Conservation (phyloP, 2,329 filamentous ascomycete genomes). For the Epichloe hybrida region DNA sequence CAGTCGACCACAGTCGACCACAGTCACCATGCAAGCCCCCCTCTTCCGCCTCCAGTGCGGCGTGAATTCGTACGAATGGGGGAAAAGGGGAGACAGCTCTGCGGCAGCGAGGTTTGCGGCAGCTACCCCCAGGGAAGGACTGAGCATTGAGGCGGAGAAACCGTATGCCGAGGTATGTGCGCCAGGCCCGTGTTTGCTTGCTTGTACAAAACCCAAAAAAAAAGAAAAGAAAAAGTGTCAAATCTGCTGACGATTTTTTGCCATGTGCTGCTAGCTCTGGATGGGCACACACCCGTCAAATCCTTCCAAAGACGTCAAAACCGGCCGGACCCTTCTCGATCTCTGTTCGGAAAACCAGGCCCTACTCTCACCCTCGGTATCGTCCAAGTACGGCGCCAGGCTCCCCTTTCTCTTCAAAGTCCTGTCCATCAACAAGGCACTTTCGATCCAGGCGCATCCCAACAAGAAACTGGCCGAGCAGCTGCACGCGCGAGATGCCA, state of each 20-base stretch:
- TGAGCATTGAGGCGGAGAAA: conserved; percentile 71
- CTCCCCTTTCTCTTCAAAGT: conserved; percentile 98
- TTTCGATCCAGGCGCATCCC: conserved; percentile 93
- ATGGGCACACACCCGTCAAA: conserved; percentile 98
- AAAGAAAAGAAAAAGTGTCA: no score
- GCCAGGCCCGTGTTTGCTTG: not conserved
- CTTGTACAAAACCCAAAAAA: not conserved
- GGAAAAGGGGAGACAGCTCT: conserved; percentile 70
- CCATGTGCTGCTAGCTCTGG: conserved; percentile 54
- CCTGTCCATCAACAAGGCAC: conserved; percentile 84
- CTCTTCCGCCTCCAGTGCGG: conserved; percentile 78
- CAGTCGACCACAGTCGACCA: not conserved
- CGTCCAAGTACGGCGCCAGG: conserved; percentile 62
- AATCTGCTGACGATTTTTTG: no score
- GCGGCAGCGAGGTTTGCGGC: conserved; percentile 82
- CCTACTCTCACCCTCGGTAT: conserved; percentile 61
- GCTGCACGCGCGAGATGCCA: conserved; percentile 71
- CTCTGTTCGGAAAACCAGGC: conserved; percentile 77
- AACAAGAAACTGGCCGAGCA: conserved; percentile 86
- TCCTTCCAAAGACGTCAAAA: conserved; percentile 77
- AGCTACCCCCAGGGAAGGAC: conserved; percentile 64
- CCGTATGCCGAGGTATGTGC: conserved; percentile 78
- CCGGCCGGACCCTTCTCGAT: conserved; percentile 75
- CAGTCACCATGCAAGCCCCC: conserved; percentile 56
- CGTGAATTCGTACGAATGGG: conserved; percentile 98